phyloP scores from a whole-genome alignment of 2,329 filamentous ascomycete genomes.

The Cytospora schulzeri region DNA sequence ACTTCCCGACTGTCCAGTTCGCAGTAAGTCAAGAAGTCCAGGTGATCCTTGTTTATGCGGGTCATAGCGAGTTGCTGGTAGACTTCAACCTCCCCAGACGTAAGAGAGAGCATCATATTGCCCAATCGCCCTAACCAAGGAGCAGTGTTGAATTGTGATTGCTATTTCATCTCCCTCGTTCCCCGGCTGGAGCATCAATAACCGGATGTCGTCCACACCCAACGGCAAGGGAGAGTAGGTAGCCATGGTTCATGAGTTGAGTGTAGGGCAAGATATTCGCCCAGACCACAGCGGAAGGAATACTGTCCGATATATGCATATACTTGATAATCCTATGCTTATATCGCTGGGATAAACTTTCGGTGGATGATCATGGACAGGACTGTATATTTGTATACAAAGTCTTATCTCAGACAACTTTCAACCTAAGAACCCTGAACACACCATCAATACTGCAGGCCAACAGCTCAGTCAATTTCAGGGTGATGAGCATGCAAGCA shows the following conservation, averaged over 20 bases:
- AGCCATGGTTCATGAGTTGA: neutral
- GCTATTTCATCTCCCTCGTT: neutral
- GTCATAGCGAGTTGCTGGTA: neutral
- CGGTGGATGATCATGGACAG: neutral
- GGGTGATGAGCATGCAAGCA: neutral
- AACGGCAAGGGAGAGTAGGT: neutral
- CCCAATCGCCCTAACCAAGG: neutral
- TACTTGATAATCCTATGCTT: neutral
- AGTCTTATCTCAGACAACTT: no score
- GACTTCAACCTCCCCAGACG: constrained; percentile 7
- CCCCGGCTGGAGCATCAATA: constrained; percentile 6
- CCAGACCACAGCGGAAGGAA: neutral
- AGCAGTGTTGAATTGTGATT: neutral
- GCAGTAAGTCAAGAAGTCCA: neutral
- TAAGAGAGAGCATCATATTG: constrained; percentile 10
- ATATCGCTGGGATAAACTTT: neutral
- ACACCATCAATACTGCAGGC: neutral
- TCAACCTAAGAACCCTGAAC: neutral
- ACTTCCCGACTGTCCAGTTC: neutral
- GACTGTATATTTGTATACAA: neutral
- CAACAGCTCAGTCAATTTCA: no score
- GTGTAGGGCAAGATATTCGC: neutral
- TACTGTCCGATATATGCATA: neutral
- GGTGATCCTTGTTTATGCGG: fast-evolving
- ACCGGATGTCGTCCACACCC: neutral